Base-by-base conservation (phyloP, 257 asterid species). In the Cruciata laevipes region DNA sequence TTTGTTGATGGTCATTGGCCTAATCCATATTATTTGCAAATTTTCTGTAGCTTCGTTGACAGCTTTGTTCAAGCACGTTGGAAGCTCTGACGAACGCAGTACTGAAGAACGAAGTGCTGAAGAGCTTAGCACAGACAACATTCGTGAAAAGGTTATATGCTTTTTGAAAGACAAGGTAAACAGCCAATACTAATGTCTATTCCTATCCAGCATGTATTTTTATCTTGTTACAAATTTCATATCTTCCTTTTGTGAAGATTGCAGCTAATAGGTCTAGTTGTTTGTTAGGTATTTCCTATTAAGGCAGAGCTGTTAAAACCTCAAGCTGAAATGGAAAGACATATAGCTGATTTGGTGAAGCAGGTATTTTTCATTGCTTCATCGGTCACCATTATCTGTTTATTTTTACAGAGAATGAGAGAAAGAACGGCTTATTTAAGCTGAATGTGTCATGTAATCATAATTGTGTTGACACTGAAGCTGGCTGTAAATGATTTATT, bases 311-410 rank as follows among this genome's bases (percentile, higher is more conserved):
- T 93, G 74, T 82, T 93, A 78, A 86, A 77, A 67, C 98, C 98
- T 9, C 84, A 83, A 75, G 98, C 85, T 68, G 86, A 83, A 77
- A 85, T 88, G 93, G 97, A 93, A 83, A 86, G 95, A 70, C 97
- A 89, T 70, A 71, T 93, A 59, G 86, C 97, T 72, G 80, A 87
- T 77, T 76, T 93, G 81, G 89, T 93, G 77, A 89, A 93, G 71
- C 96, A 89, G 95, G 98, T 93, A 73, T 27, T 49, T 44, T 24
- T 12, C 2, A 3, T 23, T 7, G n/a, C 18, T 32, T 11, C 3
- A 49, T 63, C 62, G 44, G 6, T 53, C 27, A 5, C 16, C 7
- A 6, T 11, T 14, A 0, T 16, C 30, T 53, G 20, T 27, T 18
- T 53, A 67, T 66, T 8, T 51, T 51, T 9, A 11, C 4, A 44